Evolutionary conservation across 345 rosid species (phyloP).

Genomic region (Populus davidiana): DNA sequence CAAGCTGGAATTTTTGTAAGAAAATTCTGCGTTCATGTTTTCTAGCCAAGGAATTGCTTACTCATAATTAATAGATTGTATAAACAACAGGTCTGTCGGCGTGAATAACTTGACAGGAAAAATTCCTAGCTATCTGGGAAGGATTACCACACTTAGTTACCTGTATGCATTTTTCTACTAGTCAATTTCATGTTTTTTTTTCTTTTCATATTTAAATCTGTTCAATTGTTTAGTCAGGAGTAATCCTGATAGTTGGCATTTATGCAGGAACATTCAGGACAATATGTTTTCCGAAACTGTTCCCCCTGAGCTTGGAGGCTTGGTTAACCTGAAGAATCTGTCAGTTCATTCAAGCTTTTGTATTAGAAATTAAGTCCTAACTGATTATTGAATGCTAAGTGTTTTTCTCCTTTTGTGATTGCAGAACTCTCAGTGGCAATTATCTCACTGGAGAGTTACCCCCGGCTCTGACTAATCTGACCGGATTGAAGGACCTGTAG

Average conservation of each 20-base stretch:
- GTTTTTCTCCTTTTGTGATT: background rate
- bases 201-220: background rate
- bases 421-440: conserved; percentile 20
- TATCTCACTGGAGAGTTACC: conserved; percentile 22
- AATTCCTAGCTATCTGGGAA: conserved; percentile 7
- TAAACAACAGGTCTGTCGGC: background rate
- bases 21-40: background rate
- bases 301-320: conserved; percentile 43
- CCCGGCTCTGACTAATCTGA: conserved; percentile 4
- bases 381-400: background rate
- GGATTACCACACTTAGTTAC: conserved; percentile 21
- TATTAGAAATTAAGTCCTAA: background rate
- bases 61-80: background rate
- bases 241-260: background rate
- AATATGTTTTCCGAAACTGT: conserved; percentile 40
- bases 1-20: conserved; percentile 14
- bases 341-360: conserved; percentile 23
- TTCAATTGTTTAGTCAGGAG: background rate
- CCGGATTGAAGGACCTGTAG: conserved; percentile 14
- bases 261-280: conserved; percentile 1
- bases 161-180: conserved; percentile 28
- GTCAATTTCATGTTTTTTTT: background rate
- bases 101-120: conserved; percentile 9
- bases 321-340: conserved; percentile 41
- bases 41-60: background rate